Conservation (phyloP, 257 asterid genomes). For the Solanum pennellii region DNA sequence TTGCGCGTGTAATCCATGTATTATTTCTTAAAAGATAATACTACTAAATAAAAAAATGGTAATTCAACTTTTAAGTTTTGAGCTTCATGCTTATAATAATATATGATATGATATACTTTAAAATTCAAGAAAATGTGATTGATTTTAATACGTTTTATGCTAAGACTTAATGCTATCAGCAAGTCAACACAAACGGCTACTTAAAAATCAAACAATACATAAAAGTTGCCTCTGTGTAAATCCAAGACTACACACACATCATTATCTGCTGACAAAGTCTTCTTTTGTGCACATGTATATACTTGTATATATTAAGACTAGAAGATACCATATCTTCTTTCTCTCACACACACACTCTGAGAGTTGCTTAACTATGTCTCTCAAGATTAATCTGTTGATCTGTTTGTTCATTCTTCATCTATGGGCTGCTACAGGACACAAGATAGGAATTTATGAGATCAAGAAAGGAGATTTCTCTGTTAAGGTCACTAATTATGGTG, state of each 20-base stretch:
- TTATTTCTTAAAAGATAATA: no score
- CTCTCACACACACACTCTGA: background rate
- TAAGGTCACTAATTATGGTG: slow-evolving; percentile 69
- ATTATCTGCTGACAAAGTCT: background rate
- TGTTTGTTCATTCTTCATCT: slow-evolving; percentile 15
- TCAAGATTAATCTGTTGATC: slow-evolving; percentile 5
- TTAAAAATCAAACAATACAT: background rate
- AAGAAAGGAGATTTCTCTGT: slow-evolving; percentile 46
- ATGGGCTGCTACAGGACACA: background rate
- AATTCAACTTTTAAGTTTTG: no score
- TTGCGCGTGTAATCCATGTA: no score
- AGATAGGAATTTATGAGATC: background rate
- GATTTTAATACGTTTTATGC: background rate
- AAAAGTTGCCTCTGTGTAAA: background rate
- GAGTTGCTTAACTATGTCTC: slow-evolving; percentile 5
- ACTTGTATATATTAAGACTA: background rate
- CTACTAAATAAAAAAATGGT: no score
- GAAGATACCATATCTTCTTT: background rate
- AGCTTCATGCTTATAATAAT: no score
- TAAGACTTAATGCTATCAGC: no score
- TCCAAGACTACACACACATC: background rate
- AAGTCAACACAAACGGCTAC: background rate
- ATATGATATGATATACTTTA: no score
- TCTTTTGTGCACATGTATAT: background rate
- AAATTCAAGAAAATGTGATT: background rate